These are phyloP conservation scores for Dendrobium chrysotoxum DNA, from an alignment of 106 monocot genomes.

Conservation along the genomic window DNA sequence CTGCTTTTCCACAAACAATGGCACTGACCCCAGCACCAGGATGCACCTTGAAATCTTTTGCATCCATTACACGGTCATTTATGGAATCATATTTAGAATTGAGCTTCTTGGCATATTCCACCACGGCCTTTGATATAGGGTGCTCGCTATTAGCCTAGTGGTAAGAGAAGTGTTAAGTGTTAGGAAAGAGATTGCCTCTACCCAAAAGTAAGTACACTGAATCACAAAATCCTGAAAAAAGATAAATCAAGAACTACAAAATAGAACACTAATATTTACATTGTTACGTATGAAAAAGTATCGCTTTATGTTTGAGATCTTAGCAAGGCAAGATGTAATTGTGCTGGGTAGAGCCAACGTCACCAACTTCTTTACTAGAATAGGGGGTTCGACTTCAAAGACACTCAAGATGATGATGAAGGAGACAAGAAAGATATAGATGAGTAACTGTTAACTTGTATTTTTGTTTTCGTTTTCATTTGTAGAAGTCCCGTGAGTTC, in stretches of 20 bases:
- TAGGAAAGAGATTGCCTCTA: too few relatives aligned
- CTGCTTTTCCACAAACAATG: constrained; percentile 26
- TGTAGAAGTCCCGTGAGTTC: too few relatives aligned
- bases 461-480: too few relatives aligned
- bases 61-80: constrained; percentile 22
- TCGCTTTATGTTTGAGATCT: too few relatives aligned
- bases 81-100: constrained; percentile 38
- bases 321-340: too few relatives aligned
- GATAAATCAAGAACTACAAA: neutral
- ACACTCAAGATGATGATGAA: too few relatives aligned
- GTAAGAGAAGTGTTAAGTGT: neutral
- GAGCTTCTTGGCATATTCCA: constrained; percentile 56
- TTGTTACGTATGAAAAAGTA: neutral
- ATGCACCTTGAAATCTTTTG: constrained; percentile 68
- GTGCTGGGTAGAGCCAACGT: too few relatives aligned
- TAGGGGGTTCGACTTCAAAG: too few relatives aligned
- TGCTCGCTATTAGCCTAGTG: constrained; percentile 80
- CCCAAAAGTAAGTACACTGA: too few relatives aligned
- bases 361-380: too few relatives aligned
- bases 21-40: constrained; percentile 62
- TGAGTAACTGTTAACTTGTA: too few relatives aligned
- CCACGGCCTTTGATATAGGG: constrained; percentile 75
- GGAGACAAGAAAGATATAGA: too few relatives aligned
- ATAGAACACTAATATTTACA: neutral
- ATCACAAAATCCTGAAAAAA: neutral